Evolutionary conservation across 176 grass and related monocot species (phyloP).

Genomic region (maize (Zea mays)): DNA sequence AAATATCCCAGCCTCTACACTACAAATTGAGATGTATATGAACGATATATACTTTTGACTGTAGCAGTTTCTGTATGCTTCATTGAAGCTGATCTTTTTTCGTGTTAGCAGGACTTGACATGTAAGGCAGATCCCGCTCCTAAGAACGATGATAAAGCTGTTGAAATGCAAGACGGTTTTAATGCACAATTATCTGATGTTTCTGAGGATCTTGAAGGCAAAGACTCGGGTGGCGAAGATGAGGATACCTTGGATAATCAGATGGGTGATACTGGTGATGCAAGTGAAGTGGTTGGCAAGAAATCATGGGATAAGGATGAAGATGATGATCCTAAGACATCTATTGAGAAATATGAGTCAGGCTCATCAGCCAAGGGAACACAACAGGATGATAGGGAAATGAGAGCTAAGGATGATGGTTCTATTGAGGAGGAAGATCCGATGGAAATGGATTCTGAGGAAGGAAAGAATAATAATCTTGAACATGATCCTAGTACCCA

Average conservation of each 20-base stretch:
- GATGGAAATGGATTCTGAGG: constrained; percentile 51
- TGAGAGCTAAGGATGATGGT: constrained; percentile 88
- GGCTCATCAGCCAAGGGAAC: constrained; percentile 65
- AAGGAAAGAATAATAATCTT: constrained; percentile 43
- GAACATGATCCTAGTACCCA: constrained; percentile 56
- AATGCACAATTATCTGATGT: constrained; percentile 64
- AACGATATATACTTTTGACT: neutral
- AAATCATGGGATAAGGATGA: constrained; percentile 81
- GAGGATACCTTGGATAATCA: constrained; percentile 82
- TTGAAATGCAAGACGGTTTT: constrained; percentile 82
- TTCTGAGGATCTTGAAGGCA: constrained; percentile 71
- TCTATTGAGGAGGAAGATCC: constrained; percentile 55
- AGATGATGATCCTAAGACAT: constrained; percentile 68
- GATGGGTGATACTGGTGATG: constrained; percentile 84
- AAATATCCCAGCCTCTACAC: neutral
- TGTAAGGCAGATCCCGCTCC: constrained; percentile 64
- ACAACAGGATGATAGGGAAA: constrained; percentile 56
- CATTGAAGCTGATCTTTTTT: constrained; percentile 15
- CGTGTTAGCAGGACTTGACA: constrained; percentile 49
- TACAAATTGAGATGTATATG: neutral
- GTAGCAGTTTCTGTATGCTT: constrained; percentile 17
- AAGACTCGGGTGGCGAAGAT: constrained; percentile 52
- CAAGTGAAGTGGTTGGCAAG: constrained; percentile 72
- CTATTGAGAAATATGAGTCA: constrained; percentile 73
- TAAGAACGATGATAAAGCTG: constrained; percentile 63